These are phyloP conservation scores for Rusavskia elegans DNA, from an alignment of 495 filamentous ascomycete species.

Conservation along the genomic window DNA sequence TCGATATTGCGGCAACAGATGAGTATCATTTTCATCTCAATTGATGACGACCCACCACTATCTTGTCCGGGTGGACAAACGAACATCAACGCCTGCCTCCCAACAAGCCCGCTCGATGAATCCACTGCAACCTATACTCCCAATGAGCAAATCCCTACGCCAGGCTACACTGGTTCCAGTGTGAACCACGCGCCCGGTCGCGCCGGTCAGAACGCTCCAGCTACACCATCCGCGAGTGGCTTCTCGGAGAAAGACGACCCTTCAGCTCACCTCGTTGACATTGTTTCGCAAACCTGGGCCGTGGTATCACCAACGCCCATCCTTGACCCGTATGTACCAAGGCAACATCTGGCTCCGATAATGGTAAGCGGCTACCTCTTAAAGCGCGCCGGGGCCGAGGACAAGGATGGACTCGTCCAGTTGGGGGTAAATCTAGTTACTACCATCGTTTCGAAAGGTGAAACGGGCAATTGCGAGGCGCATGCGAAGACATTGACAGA, in stretches of 20 bases:
- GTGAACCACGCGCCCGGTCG: too few species aligned
- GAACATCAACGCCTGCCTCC: constrained; percentile 24
- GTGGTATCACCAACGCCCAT: constrained; percentile 19
- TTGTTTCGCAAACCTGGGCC: constrained; percentile 68
- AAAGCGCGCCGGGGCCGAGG: constrained; percentile 48
- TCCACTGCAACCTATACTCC: constrained; percentile 20
- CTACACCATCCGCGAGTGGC: constrained; percentile 36
- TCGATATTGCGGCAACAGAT: neutral
- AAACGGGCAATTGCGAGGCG: constrained; percentile 27
- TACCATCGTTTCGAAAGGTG: neutral
- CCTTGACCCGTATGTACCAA: constrained; percentile 53
- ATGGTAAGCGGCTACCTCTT: constrained; percentile 62
- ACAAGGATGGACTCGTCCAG: constrained; percentile 44
- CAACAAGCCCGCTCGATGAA: constrained; percentile 29
- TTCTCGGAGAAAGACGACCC: constrained; percentile 45
- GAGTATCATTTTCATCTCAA: neutral
- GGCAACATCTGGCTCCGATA: constrained; percentile 41
- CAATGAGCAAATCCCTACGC: constrained; percentile 25
- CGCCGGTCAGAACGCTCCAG: neutral
- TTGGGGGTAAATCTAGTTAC: constrained; percentile 51
- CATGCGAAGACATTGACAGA: constrained; percentile 53
- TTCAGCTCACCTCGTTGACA: constrained; percentile 60
- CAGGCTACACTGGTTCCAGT: constrained; percentile 2
- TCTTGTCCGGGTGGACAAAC: constrained; percentile 18
- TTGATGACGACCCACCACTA: constrained; percentile 15